Base-by-base conservation (phyloP, 495 filamentous ascomycete species). In the Talaromyces trachyspermus region DNA sequence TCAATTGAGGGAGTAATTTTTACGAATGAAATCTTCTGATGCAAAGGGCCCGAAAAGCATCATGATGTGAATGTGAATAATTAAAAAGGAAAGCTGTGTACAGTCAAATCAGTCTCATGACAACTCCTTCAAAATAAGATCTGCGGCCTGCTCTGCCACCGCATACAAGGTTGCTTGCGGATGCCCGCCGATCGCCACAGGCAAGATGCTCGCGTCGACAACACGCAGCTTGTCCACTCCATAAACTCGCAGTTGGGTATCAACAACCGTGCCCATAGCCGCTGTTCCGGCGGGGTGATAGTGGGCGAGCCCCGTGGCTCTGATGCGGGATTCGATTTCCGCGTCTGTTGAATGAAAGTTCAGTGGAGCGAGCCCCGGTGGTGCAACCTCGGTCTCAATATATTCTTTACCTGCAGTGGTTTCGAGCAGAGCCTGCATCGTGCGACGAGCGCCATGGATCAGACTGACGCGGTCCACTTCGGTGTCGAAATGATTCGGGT, bases 221-320 rank as follows among this genome's bases (percentile, higher is more conserved):
- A 71, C 60, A 20, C 66, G 49, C n/a, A 72, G 46, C 3, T 57
- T 56, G 17, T 62, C 43, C 3, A 73, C 61, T 0, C 68, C 70
- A 10, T 54, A 53, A 9, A 72, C 63, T 2, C 53, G 57, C 1
- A 71, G 50, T n/a, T 64, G 36, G 1, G 54, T 54, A 46, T 72
- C 64, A 12, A 71, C 61, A 1, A 70, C 67, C 0, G 75, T 77
- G 3, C 75, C 76, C 78, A 78, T 75, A 0, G 72, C 65, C 22
- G 66, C 68, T 0, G 71, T 75, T 14, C 70, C 66, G 11, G 74
- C 76, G 0, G 70, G 64, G 49, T 76, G 72, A 45, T 36, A 58
- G 56, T n/a, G 51, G 43, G 37, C 61, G 54, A 15, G 19, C 10
- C 53, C 4, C 5, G 38, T 49, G 5, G 49, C 48, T 5, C 48